Percentiles rank a stretch among this genome's conserved stretches.
These are phyloP conservation scores for Pichia occidentalis DNA, from an alignment of 805 yeast species.

Conservation along the genomic window DNA sequence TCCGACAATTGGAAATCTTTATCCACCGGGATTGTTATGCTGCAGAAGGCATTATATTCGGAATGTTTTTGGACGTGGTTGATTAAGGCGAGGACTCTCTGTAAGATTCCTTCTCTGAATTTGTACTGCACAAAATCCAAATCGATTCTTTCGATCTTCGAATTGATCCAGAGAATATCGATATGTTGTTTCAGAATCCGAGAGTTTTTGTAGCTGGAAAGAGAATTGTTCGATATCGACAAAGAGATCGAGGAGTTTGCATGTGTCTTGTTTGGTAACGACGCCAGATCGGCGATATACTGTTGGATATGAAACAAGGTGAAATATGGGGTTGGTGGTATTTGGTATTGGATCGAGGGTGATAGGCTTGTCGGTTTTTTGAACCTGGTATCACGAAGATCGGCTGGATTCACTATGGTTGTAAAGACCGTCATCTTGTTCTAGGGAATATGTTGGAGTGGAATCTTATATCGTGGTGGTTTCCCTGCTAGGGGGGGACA, in stretches of 20 bases:
- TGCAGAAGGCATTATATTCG: conserved; percentile 6
- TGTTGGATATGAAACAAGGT: conserved; percentile 7
- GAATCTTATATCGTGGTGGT: not conserved
- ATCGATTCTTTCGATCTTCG: conserved; percentile 8
- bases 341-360: conserved; percentile 9
- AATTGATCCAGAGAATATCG: conserved; percentile 9
- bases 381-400: conserved; percentile 6
- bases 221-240: conserved; percentile 6
- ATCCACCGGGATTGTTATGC: conserved; percentile 8
- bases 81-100: not conserved
- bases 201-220: conserved; percentile 4
- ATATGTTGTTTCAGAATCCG: conserved; percentile 2
- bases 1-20: conserved; percentile 3
- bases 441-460: not conserved
- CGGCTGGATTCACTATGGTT: conserved; percentile 4
- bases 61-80: conserved; percentile 10
- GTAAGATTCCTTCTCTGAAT: conserved; percentile 2
- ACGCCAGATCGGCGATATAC: conserved; percentile 5
- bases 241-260: conserved; percentile 6
- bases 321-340: conserved; percentile 9
- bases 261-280: conserved; percentile 3
- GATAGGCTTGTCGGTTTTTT: not conserved
- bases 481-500: not conserved
- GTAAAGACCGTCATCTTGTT: conserved; percentile 9
- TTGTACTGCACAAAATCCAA: conserved; percentile 11